phyloP scores from a whole-genome alignment of 176 grass and related monocot species.

The Otatea glauca region DNA sequence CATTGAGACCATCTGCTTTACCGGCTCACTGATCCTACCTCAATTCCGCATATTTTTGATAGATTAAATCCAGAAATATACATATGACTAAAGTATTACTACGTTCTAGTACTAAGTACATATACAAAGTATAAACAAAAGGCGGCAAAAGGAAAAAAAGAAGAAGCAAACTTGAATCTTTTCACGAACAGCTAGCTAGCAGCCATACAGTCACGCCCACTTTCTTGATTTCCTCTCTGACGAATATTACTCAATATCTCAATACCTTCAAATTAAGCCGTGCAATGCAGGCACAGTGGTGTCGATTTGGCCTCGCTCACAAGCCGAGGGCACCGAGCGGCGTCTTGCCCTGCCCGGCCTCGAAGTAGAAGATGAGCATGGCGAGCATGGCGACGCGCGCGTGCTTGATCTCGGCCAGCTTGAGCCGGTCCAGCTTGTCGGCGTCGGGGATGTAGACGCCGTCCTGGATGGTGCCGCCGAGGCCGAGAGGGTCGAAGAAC shows the following conservation, averaged over 20 bases:
- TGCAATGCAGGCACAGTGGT: neutral
- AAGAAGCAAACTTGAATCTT: too few species aligned
- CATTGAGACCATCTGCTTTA: too few species aligned
- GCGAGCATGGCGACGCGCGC: constrained; percentile 87
- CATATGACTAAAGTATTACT: too few species aligned
- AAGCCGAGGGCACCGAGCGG: constrained; percentile 84
- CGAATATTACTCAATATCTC: too few species aligned
- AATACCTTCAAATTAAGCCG: neutral
- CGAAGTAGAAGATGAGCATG: constrained; percentile 99
- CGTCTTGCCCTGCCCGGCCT: constrained; percentile 96
- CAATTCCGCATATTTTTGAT: too few species aligned
- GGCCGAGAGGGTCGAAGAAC: constrained; percentile 93
- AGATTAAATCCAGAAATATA: too few species aligned
- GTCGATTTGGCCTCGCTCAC: constrained; percentile 38
- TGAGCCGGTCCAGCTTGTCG: constrained; percentile 91
- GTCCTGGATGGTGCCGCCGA: constrained; percentile 63
- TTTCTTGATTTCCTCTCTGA: neutral
- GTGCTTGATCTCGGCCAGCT: constrained; percentile 99
- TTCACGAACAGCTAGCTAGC: too few species aligned
- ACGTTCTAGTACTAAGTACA: too few species aligned
- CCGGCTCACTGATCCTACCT: too few species aligned
- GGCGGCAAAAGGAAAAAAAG: too few species aligned
- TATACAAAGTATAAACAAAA: too few species aligned
- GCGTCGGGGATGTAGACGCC: constrained; percentile 77
- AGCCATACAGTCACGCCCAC: neutral